Evolutionary conservation across 768 basidiomycete species (phyloP).

Genomic region (Collybia sp.): DNA sequence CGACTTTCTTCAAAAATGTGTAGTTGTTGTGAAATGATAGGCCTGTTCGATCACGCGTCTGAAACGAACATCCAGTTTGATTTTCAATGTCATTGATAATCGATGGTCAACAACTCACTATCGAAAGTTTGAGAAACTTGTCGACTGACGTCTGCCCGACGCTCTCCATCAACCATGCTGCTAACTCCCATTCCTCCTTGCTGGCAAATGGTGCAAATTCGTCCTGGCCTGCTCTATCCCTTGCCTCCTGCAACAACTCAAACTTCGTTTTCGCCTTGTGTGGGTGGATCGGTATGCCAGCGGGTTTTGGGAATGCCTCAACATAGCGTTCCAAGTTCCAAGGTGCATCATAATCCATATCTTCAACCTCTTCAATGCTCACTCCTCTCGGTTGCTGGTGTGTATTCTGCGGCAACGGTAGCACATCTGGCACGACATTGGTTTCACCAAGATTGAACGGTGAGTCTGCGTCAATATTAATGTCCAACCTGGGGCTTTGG

Average conservation of each 20-base stretch:
- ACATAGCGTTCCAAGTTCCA: neutral
- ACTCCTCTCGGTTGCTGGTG: neutral
- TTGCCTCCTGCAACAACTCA: neutral
- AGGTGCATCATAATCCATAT: neutral
- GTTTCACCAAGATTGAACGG: neutral
- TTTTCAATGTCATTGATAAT: neutral
- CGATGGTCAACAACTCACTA: constrained; percentile 9
- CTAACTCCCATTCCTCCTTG: constrained; percentile 24
- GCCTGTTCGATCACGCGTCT: constrained; percentile 2
- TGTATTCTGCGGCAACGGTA: too few relatives aligned
- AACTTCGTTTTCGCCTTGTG: neutral
- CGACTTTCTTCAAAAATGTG: constrained; percentile 10
- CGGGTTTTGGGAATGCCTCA: neutral
- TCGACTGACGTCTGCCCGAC: constrained; percentile 22
- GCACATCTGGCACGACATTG: neutral
- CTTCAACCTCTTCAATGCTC: neutral
- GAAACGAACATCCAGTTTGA: neutral
- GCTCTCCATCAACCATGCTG: constrained; percentile 23
- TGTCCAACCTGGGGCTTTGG: too few relatives aligned
- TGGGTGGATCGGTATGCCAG: neutral
- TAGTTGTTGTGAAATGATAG: constrained; percentile 6
- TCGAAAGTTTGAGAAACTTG: constrained; percentile 21
- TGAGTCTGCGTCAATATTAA: too few relatives aligned
- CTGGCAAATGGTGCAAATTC: constrained; percentile 16
- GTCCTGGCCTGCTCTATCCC: neutral